Conservation (phyloP, 164 flowering plant genomes). For the Annona squamosa region DNA sequence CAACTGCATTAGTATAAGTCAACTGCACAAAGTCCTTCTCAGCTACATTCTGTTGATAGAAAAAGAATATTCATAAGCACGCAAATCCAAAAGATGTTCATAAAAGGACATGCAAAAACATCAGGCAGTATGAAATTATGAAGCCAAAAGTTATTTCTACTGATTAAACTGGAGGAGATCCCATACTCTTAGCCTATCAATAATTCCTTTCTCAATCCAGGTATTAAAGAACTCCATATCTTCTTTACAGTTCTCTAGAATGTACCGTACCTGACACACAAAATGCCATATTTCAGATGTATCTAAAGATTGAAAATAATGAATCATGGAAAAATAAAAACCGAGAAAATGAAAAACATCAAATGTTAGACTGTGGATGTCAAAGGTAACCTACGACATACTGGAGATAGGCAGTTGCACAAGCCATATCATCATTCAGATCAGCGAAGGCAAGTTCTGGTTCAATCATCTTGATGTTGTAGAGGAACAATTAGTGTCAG, state of each 20-base stretch:
- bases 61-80: constrained; percentile 1
- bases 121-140: not conserved
- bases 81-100: not conserved
- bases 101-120: not conserved
- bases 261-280: constrained; percentile 55
- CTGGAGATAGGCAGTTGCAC: constrained; percentile 99
- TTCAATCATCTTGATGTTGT: constrained; percentile 77
- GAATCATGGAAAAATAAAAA: not conserved
- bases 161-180: not conserved
- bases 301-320: not conserved
- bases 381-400: constrained; percentile 86
- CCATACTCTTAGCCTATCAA: constrained; percentile 76
- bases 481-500: not conserved
- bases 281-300: constrained; percentile 1
- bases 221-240: constrained; percentile 97
- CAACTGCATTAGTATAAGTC: constrained; percentile 87
- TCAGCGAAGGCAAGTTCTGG: constrained; percentile 99
- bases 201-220: constrained; percentile 95
- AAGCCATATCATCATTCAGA: constrained; percentile 94
- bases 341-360: not conserved
- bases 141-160: not conserved
- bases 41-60: constrained; percentile 59
- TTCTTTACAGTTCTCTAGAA: constrained; percentile 94
- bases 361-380: constrained; percentile 19
- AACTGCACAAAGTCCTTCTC: constrained; percentile 80